These are phyloP conservation scores for Macrophomina phaseolina DNA, from an alignment of 2,329 filamentous ascomycete species.

Conservation along the genomic window DNA sequence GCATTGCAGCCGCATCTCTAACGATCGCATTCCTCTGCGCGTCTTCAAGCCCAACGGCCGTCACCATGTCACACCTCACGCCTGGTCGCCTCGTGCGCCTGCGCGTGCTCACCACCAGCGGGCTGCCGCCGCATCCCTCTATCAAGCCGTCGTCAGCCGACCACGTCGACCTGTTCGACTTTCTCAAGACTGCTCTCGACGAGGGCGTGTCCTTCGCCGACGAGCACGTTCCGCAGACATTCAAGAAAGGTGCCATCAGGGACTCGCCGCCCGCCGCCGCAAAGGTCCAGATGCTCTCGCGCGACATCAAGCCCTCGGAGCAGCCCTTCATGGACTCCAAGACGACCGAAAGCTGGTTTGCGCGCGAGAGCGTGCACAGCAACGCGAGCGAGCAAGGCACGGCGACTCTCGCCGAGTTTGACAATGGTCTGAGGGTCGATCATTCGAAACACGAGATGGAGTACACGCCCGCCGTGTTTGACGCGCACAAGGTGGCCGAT, in stretches of 20 bases:
- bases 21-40: not conserved
- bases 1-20: not conserved
- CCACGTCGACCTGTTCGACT: constrained; percentile 55
- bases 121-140: constrained; percentile 43
- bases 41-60: not conserved
- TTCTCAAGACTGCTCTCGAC: constrained; percentile 60
- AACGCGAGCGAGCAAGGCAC: constrained; percentile 59
- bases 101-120: constrained; percentile 34
- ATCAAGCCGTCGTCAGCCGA: constrained; percentile 51
- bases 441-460: constrained; percentile 63
- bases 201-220: constrained; percentile 67
- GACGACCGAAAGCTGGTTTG: constrained; percentile 65
- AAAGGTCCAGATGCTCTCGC: constrained; percentile 60
- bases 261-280: constrained; percentile 39
- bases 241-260: constrained; percentile 52
- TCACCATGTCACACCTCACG: constrained; percentile 11
- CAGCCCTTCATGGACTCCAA: constrained; percentile 36
- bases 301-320: constrained; percentile 54
- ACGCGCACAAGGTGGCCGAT: constrained; percentile 50
- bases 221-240: constrained; percentile 58
- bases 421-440: constrained; percentile 61
- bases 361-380: constrained; percentile 66
- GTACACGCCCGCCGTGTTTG: constrained; percentile 64
- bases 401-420: constrained; percentile 69
- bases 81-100: constrained; percentile 38